Evolutionary conservation across 768 basidiomycete genomes (phyloP).

Genomic region (Termitomyces titanicus): DNA sequence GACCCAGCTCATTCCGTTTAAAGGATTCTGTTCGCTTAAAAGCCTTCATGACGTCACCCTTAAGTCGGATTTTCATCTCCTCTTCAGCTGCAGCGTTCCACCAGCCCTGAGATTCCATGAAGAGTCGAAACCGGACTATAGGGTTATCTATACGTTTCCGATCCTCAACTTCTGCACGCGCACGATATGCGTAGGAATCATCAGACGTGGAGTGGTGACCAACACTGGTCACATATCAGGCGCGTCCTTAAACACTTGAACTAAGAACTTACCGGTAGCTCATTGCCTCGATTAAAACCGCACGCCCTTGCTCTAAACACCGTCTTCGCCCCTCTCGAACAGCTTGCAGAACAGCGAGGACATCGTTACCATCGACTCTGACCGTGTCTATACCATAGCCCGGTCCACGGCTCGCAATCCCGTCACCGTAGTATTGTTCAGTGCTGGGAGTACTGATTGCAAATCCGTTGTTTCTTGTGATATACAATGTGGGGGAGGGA

Average conservation of each 20-base stretch:
- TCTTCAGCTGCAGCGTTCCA: constrained; percentile 79
- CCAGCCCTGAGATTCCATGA: constrained; percentile 81
- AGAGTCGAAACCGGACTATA: constrained; percentile 78
- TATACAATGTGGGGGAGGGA: constrained; percentile 68
- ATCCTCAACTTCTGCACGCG: constrained; percentile 87
- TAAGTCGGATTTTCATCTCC: constrained; percentile 62
- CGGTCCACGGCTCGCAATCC: constrained; percentile 87
- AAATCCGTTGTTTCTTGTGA: constrained; percentile 85
- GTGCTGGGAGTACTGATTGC: constrained; percentile 90
- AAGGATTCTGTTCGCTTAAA: constrained; percentile 76
- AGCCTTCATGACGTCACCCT: constrained; percentile 69
- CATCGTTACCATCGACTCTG: constrained; percentile 91
- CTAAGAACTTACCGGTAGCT: constrained; percentile 64
- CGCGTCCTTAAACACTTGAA: not conserved
- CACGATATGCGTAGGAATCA: constrained; percentile 91
- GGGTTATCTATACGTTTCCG: constrained; percentile 91
- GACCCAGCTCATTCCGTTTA: constrained; percentile 65
- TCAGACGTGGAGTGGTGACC: constrained; percentile 97
- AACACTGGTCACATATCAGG: constrained; percentile 42
- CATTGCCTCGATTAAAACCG: constrained; percentile 88
- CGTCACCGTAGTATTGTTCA: constrained; percentile 91
- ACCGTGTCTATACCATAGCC: constrained; percentile 91
- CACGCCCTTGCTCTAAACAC: constrained; percentile 75
- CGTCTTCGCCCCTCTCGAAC: constrained; percentile 67
- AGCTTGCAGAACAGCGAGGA: constrained; percentile 76